Conservation (phyloP, 176 grass and related monocot species). For the Tuctoria greenei region DNA sequence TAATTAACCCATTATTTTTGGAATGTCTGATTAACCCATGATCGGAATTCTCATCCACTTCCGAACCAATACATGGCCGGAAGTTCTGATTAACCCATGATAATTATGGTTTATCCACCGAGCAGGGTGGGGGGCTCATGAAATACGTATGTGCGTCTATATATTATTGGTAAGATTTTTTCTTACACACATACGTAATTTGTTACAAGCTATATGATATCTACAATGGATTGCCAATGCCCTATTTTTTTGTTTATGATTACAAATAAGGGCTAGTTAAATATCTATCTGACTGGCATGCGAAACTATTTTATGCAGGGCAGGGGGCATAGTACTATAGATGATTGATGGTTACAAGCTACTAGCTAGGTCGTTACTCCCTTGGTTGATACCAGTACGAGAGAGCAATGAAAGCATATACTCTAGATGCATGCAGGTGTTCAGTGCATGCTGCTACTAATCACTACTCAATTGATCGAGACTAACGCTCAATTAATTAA, state of each 20-base stretch:
- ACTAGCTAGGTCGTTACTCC: not conserved
- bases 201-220: no score
- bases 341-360: not conserved
- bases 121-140: not conserved
- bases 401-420: conserved; percentile 10
- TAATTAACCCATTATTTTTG: not conserved
- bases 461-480: conserved; percentile 31
- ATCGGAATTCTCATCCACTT: no score
- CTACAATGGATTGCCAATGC: no score
- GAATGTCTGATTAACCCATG: no score
- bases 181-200: no score
- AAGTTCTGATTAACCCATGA: no score
- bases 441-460: conserved; percentile 29
- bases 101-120: not conserved
- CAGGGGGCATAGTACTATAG: not conserved
- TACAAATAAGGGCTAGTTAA: no score
- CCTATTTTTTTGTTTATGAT: no score
- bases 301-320: not conserved
- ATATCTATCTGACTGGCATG: no score
- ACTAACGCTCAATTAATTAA: conserved; percentile 35
- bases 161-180: no score
- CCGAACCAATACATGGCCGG: no score
- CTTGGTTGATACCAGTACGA: conserved; percentile 25
- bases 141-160: no score
- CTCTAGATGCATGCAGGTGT: conserved; percentile 35